Conservation (phyloP, 2,329 filamentous ascomycete genomes). For the Shiraia sp. region DNA sequence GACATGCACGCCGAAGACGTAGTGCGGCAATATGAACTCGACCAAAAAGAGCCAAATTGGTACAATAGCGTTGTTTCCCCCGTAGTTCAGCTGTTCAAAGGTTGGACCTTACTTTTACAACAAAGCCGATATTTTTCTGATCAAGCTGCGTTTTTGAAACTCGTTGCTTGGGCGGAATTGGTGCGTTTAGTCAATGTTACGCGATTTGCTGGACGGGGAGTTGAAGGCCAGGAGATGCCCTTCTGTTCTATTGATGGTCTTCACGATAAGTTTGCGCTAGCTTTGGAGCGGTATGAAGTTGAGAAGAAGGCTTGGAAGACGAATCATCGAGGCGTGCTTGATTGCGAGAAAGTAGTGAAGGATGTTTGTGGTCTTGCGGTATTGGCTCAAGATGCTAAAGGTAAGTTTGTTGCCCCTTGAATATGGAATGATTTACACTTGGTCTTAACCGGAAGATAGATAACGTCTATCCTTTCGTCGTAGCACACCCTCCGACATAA, state of each 20-base stretch:
- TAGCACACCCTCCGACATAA: no score
- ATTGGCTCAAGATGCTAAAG: no score
- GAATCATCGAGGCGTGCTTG: background rate
- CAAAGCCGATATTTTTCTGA: slow-evolving; percentile 7
- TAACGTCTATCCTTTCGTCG: no score
- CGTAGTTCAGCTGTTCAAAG: slow-evolving; percentile 8
- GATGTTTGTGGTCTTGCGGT: no score
- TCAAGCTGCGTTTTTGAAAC: slow-evolving; percentile 10
- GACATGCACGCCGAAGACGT: slow-evolving; percentile 13
- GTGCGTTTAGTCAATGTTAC: slow-evolving; percentile 14
- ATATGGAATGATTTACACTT: no score
- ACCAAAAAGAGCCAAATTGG: slow-evolving; percentile 11
- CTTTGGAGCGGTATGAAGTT: slow-evolving; percentile 9
- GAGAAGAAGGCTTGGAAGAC: slow-evolving; percentile 10
- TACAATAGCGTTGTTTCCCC: slow-evolving; percentile 6
- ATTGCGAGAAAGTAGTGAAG: slow-evolving; percentile 12
- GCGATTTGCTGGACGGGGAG: background rate
- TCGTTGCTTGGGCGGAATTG: slow-evolving; percentile 16
- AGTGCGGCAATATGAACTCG: slow-evolving; percentile 3
- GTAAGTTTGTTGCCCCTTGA: no score
- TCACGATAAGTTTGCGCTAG: slow-evolving; percentile 7
- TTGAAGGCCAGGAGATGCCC: background rate
- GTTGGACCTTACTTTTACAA: slow-evolving; percentile 5
- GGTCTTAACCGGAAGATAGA: no score
- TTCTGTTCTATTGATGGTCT: slow-evolving; percentile 9